Evolutionary conservation across 768 basidiomycete species (phyloP).

Genomic region (Candolleomyces eurysporus): DNA sequence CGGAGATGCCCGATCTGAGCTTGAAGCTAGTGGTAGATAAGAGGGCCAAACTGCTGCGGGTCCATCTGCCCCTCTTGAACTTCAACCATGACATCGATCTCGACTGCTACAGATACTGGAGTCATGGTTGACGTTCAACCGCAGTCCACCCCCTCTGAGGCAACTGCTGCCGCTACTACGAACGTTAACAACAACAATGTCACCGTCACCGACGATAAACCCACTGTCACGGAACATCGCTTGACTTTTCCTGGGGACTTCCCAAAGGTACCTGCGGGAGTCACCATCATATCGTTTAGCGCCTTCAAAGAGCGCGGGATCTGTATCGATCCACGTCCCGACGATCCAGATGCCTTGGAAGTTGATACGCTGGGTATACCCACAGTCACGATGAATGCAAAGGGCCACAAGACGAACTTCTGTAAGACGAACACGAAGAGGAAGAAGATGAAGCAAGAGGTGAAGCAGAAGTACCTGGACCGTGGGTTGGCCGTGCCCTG

Average conservation of each 20-base stretch:
- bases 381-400: constrained; percentile 49
- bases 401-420: constrained; percentile 51
- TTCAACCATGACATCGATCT: constrained; percentile 10
- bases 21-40: not conserved
- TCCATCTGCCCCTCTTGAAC: constrained; percentile 4
- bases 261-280: constrained; percentile 38
- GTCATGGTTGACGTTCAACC: constrained; percentile 11
- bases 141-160: not conserved
- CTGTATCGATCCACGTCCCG: constrained; percentile 26
- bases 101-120: not conserved
- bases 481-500: constrained; percentile 35
- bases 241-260: constrained; percentile 24
- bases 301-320: constrained; percentile 41
- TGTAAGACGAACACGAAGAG: constrained; percentile 57
- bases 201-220: no score
- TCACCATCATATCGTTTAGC: constrained; percentile 41
- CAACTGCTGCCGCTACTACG: not conserved
- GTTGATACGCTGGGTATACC: constrained; percentile 66
- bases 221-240: not conserved
- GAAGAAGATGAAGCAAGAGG: constrained; percentile 19
- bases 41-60: not conserved
- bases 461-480: constrained; percentile 9
- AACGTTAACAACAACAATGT: not conserved
- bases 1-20: constrained; percentile 10
- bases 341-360: constrained; percentile 51